Evolutionary conservation across 1,139 yeast species (phyloP).

Genomic region (Kodamaea plutei): DNA sequence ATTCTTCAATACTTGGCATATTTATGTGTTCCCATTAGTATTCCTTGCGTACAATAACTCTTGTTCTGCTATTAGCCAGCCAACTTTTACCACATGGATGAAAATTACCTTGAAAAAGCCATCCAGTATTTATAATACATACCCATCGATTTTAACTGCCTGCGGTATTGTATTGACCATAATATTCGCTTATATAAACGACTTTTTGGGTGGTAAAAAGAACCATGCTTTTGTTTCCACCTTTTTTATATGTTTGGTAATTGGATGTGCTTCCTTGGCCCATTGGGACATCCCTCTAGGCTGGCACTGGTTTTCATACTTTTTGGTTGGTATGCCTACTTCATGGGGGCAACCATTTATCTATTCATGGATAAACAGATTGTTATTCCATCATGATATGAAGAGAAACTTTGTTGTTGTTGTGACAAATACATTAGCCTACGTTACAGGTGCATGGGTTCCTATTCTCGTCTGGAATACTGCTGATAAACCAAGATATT

Average conservation of each 20-base stretch:
- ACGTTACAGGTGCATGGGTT: slow-evolving; percentile 23
- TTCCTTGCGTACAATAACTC: slow-evolving; percentile 49
- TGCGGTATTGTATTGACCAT: slow-evolving; percentile 41
- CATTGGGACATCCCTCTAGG: slow-evolving; percentile 46
- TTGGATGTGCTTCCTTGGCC: slow-evolving; percentile 43
- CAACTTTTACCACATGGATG: slow-evolving; percentile 54
- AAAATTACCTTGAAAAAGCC: slow-evolving; percentile 37
- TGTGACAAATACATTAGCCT: slow-evolving; percentile 21
- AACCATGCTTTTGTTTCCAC: slow-evolving; percentile 34
- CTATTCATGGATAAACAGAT: slow-evolving; percentile 22
- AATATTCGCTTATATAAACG: slow-evolving; percentile 37
- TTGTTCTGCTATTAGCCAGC: slow-evolving; percentile 40
- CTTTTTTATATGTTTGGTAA: slow-evolving; percentile 32
- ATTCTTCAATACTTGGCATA: slow-evolving; percentile 48
- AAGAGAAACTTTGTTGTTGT: slow-evolving; percentile 23
- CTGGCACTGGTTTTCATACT: slow-evolving; percentile 48
- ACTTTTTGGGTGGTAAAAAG: slow-evolving; percentile 39
- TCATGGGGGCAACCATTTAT: slow-evolving; percentile 26
- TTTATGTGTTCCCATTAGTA: slow-evolving; percentile 44
- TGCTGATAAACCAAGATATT: slow-evolving; percentile 31
- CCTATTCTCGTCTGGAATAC: slow-evolving; percentile 26
- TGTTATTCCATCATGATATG: slow-evolving; percentile 19
- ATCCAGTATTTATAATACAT: slow-evolving; percentile 41
- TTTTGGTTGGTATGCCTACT: slow-evolving; percentile 44
- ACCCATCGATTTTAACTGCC: slow-evolving; percentile 46